Percentiles rank a stretch among this genome's conserved stretches.
These are phyloP conservation scores for Arachnomyces sp. DNA, from an alignment of 2,329 filamentous ascomycete species.

Conservation along the genomic window DNA sequence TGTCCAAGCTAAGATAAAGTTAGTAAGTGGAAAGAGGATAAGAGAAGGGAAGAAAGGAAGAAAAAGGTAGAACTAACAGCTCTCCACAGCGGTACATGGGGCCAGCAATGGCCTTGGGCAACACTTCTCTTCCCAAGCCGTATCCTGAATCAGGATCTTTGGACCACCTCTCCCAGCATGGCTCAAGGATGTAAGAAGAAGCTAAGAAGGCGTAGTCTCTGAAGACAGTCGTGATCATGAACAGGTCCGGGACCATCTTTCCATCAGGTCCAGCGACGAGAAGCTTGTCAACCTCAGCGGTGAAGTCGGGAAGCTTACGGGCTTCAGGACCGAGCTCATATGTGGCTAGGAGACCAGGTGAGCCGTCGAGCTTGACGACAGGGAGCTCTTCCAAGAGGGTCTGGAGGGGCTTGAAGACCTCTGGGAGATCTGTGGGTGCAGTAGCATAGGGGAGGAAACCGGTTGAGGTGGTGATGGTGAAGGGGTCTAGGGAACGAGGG, in stretches of 20 bases:
- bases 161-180: slow-evolving; percentile 69
- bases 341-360: slow-evolving; percentile 67
- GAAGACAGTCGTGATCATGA: slow-evolving; percentile 77
- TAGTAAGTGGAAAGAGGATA: slow-evolving; percentile 2
- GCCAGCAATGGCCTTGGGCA: slow-evolving; percentile 68
- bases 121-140: slow-evolving; percentile 63
- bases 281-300: slow-evolving; percentile 63
- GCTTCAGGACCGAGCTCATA: slow-evolving; percentile 69
- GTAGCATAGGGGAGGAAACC: slow-evolving; percentile 38
- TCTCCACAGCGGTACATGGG: slow-evolving; percentile 79
- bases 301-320: slow-evolving; percentile 69
- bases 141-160: slow-evolving; percentile 58
- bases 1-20: slow-evolving; percentile 47
- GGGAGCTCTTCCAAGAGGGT: slow-evolving; percentile 70
- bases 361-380: slow-evolving; percentile 64
- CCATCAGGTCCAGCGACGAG: slow-evolving; percentile 28
- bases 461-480: slow-evolving; percentile 40
- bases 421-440: slow-evolving; percentile 50
- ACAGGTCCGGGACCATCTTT: slow-evolving; percentile 55
- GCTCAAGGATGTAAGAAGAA: slow-evolving; percentile 83
- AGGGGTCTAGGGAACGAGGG: slow-evolving; percentile 37
- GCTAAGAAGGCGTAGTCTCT: slow-evolving; percentile 88
- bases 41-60: slow-evolving; percentile 4
- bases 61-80: slow-evolving; percentile 56
- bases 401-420: slow-evolving; percentile 65